A percentile compares a stretch with the other conserved stretches of the same genome.
phyloP scores from a whole-genome alignment of 352 stramenopile species.

The Phytophthora sp. region DNA sequence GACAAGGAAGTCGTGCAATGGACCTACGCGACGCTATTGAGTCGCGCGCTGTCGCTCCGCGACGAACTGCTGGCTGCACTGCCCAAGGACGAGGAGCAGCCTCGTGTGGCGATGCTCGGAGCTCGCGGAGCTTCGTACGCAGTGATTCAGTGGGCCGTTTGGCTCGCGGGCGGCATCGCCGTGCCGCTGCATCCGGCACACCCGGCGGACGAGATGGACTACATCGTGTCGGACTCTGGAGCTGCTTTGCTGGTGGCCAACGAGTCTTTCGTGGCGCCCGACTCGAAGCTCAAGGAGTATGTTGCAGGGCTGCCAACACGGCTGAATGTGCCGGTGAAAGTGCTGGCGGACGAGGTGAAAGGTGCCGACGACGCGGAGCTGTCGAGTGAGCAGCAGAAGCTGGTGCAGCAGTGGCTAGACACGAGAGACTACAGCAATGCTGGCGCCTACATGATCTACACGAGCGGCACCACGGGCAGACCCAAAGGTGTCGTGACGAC shows the following conservation, averaged over 20 bases:
- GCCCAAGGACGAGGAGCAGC: slow-evolving; percentile 17
- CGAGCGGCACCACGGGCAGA: slow-evolving; percentile 80
- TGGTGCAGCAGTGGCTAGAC: slow-evolving; percentile 45
- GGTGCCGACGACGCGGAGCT: slow-evolving; percentile 7
- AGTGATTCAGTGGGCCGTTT: slow-evolving; percentile 78
- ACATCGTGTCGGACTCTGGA: slow-evolving; percentile 70
- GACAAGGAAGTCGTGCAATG: slow-evolving; percentile 25
- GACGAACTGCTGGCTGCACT: slow-evolving; percentile 31
- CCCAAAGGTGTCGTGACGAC: slow-evolving; percentile 89
- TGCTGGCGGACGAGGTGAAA: slow-evolving; percentile 27
- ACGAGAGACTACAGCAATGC: slow-evolving; percentile 19
- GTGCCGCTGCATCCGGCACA: slow-evolving; percentile 71
- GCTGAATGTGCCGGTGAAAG: slow-evolving; percentile 31
- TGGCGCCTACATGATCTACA: slow-evolving; percentile 80
- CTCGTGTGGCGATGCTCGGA: slow-evolving; percentile 51
- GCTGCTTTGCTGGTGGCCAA: slow-evolving; percentile 55
- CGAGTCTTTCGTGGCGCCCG: slow-evolving; percentile 35
- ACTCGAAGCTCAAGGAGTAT: slow-evolving; percentile 34
- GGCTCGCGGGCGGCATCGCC: slow-evolving; percentile 65
- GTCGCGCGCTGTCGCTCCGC: slow-evolving; percentile 36
- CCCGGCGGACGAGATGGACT: slow-evolving; percentile 69
- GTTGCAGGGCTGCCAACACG: slow-evolving; percentile 14
- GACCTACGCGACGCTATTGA: slow-evolving; percentile 56
- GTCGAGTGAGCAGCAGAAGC: slow-evolving; percentile 16
- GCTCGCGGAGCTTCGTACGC: slow-evolving; percentile 60